A percentile compares a stretch with the other conserved stretches of the same genome.
Conservation (phyloP, 1,284 basidiomycete genomes). For the Paramarasmius palmivorus region DNA sequence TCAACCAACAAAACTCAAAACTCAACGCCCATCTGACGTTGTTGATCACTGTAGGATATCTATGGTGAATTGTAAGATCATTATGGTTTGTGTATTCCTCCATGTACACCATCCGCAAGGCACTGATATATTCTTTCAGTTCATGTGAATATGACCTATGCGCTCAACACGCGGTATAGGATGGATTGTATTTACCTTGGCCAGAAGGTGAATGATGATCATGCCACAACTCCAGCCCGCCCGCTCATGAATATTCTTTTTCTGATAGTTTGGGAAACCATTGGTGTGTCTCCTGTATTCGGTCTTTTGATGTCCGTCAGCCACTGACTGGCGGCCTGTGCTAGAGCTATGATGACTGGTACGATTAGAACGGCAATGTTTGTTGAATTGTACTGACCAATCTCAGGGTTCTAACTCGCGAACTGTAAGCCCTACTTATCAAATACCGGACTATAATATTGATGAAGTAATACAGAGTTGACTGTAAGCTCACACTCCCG, state of each 20-base stretch:
- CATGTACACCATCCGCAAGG: not conserved
- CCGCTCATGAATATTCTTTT: not conserved
- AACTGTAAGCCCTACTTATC: constrained; percentile 55
- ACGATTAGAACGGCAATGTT: constrained; percentile 8
- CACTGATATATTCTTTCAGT: not conserved
- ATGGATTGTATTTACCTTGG: constrained; percentile 95
- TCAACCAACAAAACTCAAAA: not conserved
- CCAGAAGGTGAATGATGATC: constrained; percentile 65
- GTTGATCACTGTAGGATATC: constrained; percentile 65
- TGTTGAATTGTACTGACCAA: constrained; percentile 1
- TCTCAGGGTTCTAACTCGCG: constrained; percentile 72
- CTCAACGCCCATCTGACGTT: constrained; percentile 2
- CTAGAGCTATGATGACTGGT: constrained; percentile 38
- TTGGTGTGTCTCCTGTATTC: constrained; percentile 31
- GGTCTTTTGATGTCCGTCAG: constrained; percentile 22
- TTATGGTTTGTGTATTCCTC: constrained; percentile 2
- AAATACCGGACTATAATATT: not conserved
- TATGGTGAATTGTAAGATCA: constrained; percentile 78
- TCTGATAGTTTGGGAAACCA: constrained; percentile 44
- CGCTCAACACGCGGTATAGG: constrained; percentile 36
- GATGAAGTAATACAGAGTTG: constrained; percentile 48
- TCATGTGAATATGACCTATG: not conserved
- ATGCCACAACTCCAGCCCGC: not conserved
- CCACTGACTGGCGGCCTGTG: not conserved
- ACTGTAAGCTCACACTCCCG: constrained; percentile 47